Evolutionary conservation across 352 stramenopile species (phyloP), one percentile per base, ranked within the genome.

Genomic region (Phytophthora podocarpi): DNA sequence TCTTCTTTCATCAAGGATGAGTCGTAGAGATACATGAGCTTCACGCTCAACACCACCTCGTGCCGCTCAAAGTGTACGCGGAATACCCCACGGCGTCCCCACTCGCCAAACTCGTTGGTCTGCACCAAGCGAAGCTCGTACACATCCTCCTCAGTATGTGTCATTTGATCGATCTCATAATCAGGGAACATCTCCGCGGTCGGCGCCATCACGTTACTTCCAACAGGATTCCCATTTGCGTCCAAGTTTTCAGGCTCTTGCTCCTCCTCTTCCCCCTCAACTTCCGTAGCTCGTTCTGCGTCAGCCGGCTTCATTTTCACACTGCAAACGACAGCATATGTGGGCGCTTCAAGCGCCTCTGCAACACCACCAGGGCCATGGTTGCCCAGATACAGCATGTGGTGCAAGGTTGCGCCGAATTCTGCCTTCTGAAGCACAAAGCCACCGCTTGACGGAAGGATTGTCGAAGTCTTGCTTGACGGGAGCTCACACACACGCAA

Each of bases 21-120:
- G 60, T 95, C 87, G 43, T 89, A 92, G 11, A 95, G 50, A 26
- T 95, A 94, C 85, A 95, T 93, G 41, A 95, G 66, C 42, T 92
- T 87, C 27, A 95, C 68, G 20, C 78, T 92, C n/a, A 95, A 52
- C 13, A 95, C 85, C 15, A 94, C 83, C 59, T 95, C 87, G 49
- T 88, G 90, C 3, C 87, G 78, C 43, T 95, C 86, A 73, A 95
- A 94, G 49, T 89, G 80, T 30, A 94, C 79, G 16, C 81, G 83
- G 49, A 95, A 95, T 23, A 95, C 87, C 13, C 87, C 82, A 21
- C 72, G 66, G 1, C 70, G 70, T 18, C 58, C 63, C 87, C 85
- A 94, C 48, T 95, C 85, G 23, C 87, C 82, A 59, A 90, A 91
- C 39, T 92, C 85, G 43, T 89, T 80, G 4, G 78, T 91, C 55